Conservation (phyloP, 495 filamentous ascomycete genomes). For the Penicillium chermesinum region DNA sequence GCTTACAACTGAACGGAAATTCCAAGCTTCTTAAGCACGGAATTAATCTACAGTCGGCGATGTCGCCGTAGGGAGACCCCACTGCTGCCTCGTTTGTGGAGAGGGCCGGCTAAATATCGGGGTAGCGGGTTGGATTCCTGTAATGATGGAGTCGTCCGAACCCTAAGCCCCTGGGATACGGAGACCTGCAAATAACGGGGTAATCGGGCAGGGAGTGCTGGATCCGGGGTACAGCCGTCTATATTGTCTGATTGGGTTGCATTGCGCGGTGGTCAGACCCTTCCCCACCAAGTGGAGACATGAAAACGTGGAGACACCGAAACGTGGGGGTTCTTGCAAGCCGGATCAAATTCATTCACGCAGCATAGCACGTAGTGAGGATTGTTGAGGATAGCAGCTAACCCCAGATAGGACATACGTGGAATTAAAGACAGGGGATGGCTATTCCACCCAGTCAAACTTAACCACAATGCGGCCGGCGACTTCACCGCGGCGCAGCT, state of each 20-base stretch:
- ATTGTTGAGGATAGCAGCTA: too few relatives aligned
- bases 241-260: too few relatives aligned
- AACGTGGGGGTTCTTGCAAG: not conserved
- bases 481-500: conserved; percentile 37
- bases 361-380: too few relatives aligned
- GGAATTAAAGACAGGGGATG: not conserved
- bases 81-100: too few relatives aligned
- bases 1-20: too few relatives aligned
- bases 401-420: too few relatives aligned
- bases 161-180: not conserved
- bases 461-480: conserved; percentile 47
- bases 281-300: too few relatives aligned
- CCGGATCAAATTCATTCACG: too few relatives aligned
- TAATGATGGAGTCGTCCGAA: not conserved
- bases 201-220: not conserved
- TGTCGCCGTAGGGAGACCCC: not conserved
- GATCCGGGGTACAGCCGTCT: not conserved
- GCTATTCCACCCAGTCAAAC: conserved; percentile 36
- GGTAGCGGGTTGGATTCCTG: not conserved
- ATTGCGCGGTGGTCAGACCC: too few relatives aligned
- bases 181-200: not conserved
- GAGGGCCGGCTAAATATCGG: conserved; percentile 3
- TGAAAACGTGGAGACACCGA: not conserved
- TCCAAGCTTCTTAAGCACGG: not conserved
- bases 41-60: not conserved